phyloP scores from a whole-genome alignment of 1,139 yeast species.

The Candida sanyaensis region DNA sequence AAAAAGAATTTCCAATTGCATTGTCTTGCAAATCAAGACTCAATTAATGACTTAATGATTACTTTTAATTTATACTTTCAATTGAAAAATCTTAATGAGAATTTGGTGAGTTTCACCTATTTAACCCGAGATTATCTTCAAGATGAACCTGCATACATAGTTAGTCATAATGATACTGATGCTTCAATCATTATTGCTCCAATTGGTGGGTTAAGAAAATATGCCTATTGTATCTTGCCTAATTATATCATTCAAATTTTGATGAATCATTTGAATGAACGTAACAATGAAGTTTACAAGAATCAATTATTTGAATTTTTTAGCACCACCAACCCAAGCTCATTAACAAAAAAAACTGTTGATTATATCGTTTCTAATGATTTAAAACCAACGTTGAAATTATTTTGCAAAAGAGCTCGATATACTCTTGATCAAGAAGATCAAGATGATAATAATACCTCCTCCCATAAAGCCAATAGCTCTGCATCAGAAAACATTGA shows the following conservation, averaged over 20 bases:
- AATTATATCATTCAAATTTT: slow-evolving; percentile 30
- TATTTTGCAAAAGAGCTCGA: slow-evolving; percentile 51
- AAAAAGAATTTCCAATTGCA: slow-evolving; percentile 43
- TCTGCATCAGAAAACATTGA: slow-evolving; percentile 14
- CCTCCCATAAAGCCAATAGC: background rate
- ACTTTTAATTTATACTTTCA: slow-evolving; percentile 39
- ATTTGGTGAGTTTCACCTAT: slow-evolving; percentile 20
- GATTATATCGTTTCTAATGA: slow-evolving; percentile 53
- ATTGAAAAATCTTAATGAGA: slow-evolving; percentile 22
- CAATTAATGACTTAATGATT: slow-evolving; percentile 35
- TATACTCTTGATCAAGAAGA: slow-evolving; percentile 34
- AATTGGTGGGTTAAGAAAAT: slow-evolving; percentile 46
- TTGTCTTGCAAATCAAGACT: slow-evolving; percentile 39
- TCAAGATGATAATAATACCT: slow-evolving; percentile 12
- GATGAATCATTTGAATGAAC: slow-evolving; percentile 30
- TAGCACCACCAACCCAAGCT: slow-evolving; percentile 22
- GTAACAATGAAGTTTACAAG: slow-evolving; percentile 20
- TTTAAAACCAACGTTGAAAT: slow-evolving; percentile 48
- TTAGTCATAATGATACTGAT: slow-evolving; percentile 27
- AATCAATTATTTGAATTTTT: slow-evolving; percentile 26
- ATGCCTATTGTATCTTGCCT: slow-evolving; percentile 43
- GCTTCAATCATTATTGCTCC: slow-evolving; percentile 35
- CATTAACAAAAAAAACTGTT: slow-evolving; percentile 50
- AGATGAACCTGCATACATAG: slow-evolving; percentile 36
- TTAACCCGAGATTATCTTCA: slow-evolving; percentile 22